A percentile compares a stretch with the other conserved stretches of the same genome.
phyloP scores from a whole-genome alignment of 2,329 filamentous ascomycete genomes.

The Aureobasidium sp. region DNA sequence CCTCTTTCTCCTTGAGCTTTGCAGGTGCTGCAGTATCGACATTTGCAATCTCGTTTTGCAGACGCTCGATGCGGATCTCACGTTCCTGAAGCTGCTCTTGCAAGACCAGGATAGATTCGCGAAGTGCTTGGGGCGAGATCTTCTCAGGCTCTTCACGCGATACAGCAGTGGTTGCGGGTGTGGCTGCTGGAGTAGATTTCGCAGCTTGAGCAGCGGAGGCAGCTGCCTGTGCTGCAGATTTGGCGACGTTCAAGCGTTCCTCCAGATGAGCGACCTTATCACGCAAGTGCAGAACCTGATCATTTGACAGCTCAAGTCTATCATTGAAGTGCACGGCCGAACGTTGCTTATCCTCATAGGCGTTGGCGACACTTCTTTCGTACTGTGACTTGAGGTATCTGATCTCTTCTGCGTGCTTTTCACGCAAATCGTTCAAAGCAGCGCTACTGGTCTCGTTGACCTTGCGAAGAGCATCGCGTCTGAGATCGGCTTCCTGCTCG shows the following conservation, averaged over 20 bases:
- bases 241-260: constrained; percentile 84
- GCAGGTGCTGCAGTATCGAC: constrained; percentile 68
- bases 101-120: constrained; percentile 91
- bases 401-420: constrained; percentile 55
- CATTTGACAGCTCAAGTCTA: constrained; percentile 71
- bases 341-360: constrained; percentile 73
- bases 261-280: constrained; percentile 80
- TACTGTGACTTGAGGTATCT: constrained; percentile 56
- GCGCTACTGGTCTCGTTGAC: constrained; percentile 45
- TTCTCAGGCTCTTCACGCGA: constrained; percentile 57
- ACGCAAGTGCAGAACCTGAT: constrained; percentile 77
- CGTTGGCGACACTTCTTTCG: constrained; percentile 31
- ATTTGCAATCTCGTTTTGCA: constrained; percentile 63
- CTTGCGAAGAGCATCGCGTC: constrained; percentile 52
- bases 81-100: constrained; percentile 96
- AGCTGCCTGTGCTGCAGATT: constrained; percentile 77
- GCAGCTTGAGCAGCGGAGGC: constrained; percentile 52
- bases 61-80: constrained; percentile 79
- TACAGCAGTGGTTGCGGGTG: constrained; percentile 18
- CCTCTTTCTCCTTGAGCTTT: constrained; percentile 85
- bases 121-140: constrained; percentile 87
- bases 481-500: constrained; percentile 68
- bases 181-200: constrained; percentile 13
- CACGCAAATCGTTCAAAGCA: constrained; percentile 49
- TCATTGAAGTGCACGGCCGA: constrained; percentile 74